A percentile compares a stretch with the other conserved stretches of the same genome.
Evolutionary conservation across 2,329 filamentous ascomycete species (phyloP).

Genomic region (Stromatinia cepivora): DNA sequence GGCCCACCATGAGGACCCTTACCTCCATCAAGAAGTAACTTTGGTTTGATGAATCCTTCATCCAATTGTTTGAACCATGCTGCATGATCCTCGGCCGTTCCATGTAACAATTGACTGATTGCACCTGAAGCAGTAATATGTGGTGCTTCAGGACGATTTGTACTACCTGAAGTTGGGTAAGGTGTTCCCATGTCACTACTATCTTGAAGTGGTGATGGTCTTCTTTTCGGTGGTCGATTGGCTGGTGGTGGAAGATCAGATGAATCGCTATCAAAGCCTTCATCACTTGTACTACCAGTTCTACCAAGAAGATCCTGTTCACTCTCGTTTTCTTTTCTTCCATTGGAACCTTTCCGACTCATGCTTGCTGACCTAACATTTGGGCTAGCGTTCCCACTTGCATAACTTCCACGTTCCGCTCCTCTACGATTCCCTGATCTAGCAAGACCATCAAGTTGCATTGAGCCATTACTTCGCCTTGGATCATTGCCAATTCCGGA

Average conservation of each 20-base stretch:
- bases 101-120: slow-evolving; percentile 75
- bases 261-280: slow-evolving; percentile 62
- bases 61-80: slow-evolving; percentile 90
- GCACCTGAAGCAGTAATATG: slow-evolving; percentile 68
- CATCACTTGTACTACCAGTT: slow-evolving; percentile 48
- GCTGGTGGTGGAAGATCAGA: slow-evolving; percentile 66
- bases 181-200: slow-evolving; percentile 28
- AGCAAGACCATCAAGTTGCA: slow-evolving; percentile 56
- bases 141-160: slow-evolving; percentile 38
- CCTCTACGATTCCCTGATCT: slow-evolving; percentile 50
- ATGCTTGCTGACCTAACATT: slow-evolving; percentile 46
- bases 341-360: slow-evolving; percentile 53
- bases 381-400: slow-evolving; percentile 43
- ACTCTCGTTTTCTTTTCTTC: slow-evolving; percentile 46
- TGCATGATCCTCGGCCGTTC: slow-evolving; percentile 79
- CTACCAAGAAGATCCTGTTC: slow-evolving; percentile 58
- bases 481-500: slow-evolving; percentile 76
- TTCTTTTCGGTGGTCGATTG: slow-evolving; percentile 35
- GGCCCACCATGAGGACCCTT: slow-evolving; percentile 37
- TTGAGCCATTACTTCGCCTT: slow-evolving; percentile 51
- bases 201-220: slow-evolving; percentile 20
- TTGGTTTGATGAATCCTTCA: slow-evolving; percentile 94
- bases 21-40: slow-evolving; percentile 74
- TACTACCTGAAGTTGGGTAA: slow-evolving; percentile 40
- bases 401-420: slow-evolving; percentile 37